These are phyloP conservation scores for Candida sonorensis DNA, from an alignment of 805 yeast genomes.

Conservation along the genomic window DNA sequence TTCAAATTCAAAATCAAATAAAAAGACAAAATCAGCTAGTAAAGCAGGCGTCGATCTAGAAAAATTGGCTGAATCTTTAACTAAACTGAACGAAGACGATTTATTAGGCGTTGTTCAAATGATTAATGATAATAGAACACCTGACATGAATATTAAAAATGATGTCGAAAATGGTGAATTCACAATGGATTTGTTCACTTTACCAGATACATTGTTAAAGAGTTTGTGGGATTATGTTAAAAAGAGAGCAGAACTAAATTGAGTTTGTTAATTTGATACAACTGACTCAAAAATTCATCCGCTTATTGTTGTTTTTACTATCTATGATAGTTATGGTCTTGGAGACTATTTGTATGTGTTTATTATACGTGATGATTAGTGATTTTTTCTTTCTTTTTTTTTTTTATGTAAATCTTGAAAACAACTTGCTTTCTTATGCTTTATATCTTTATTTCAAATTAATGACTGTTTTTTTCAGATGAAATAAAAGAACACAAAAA, in stretches of 20 bases:
- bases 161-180: constrained; percentile 97
- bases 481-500: no score
- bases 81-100: constrained; percentile 87
- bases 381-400: neutral
- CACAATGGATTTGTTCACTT: constrained; percentile 88
- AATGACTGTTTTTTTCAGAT: no score
- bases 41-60: constrained; percentile 84
- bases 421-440: no score
- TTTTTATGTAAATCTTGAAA: no score
- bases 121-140: constrained; percentile 93
- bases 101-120: constrained; percentile 91
- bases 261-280: no score
- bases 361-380: neutral
- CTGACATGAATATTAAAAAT: constrained; percentile 92
- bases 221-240: constrained; percentile 93
- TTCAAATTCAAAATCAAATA: constrained; percentile 22
- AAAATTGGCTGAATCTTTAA: constrained; percentile 81
- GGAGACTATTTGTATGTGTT: neutral
- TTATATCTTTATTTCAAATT: neutral
- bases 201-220: constrained; percentile 85
- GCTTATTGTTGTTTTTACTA: no score
- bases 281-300: no score
- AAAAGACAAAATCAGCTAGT: constrained; percentile 39
- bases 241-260: constrained; percentile 42
- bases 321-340: neutral